These are phyloP conservation scores for Naganishia liquefaciens DNA, from an alignment of 1,284 basidiomycete genomes.

Conservation along the genomic window DNA sequence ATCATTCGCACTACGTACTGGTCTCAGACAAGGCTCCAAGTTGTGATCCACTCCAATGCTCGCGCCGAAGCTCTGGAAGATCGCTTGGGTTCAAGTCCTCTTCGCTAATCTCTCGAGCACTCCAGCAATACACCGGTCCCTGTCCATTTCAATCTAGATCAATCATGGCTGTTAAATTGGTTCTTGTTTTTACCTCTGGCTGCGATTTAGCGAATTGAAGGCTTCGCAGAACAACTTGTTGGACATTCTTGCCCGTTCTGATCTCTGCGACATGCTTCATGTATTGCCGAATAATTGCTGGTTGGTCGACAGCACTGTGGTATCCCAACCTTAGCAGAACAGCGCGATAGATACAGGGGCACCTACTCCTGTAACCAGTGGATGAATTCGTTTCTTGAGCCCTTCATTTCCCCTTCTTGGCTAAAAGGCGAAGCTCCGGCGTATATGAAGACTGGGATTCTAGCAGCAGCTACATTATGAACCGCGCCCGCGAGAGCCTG, in stretches of 20 bases:
- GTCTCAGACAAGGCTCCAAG: conserved; percentile 58
- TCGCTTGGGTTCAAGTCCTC: conserved; percentile 59
- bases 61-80: conserved; percentile 40
- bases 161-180: background rate
- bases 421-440: conserved; percentile 68
- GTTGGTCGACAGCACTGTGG: conserved; percentile 63
- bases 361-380: conserved; percentile 66
- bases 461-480: conserved; percentile 66
- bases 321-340: background rate
- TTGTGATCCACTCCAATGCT: conserved; percentile 60
- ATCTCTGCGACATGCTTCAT: conserved; percentile 68
- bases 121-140: conserved; percentile 72
- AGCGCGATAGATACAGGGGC: background rate
- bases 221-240: conserved; percentile 60
- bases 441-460: conserved; percentile 68
- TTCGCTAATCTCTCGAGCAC: conserved; percentile 68
- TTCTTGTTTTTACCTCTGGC: background rate
- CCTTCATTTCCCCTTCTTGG: conserved; percentile 60
- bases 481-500: conserved; percentile 69
- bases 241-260: conserved; percentile 58
- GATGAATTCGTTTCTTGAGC: conserved; percentile 70
- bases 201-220: conserved; percentile 61
- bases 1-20: conserved; percentile 53
- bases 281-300: conserved; percentile 68
- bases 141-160: conserved; percentile 42